These are phyloP conservation scores for Fraxinus baroniana DNA, from an alignment of 305 asterid genomes.

Conservation along the genomic window DNA sequence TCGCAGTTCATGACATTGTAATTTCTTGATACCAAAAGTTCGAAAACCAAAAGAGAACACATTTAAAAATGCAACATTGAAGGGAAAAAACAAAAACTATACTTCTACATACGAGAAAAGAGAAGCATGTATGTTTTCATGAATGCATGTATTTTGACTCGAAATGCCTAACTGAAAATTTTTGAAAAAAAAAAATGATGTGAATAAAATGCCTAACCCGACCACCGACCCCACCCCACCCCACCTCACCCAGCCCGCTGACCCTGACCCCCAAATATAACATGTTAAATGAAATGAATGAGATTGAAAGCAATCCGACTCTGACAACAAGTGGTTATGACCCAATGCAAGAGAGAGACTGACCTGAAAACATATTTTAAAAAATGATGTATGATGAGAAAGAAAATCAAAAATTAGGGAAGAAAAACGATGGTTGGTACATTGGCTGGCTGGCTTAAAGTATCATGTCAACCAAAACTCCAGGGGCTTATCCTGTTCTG, in stretches of 20 bases:
- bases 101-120: conserved; percentile 24
- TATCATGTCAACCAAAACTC: conserved; percentile 34
- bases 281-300: conserved; percentile 44
- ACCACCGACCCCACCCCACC: background rate
- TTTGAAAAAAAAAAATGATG: conserved; percentile 35
- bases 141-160: conserved; percentile 35
- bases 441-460: conserved; percentile 31
- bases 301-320: conserved; percentile 45
- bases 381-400: conserved; percentile 31
- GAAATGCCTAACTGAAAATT: conserved; percentile 37
- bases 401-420: conserved; percentile 16
- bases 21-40: conserved; percentile 27
- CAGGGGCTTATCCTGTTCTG: conserved; percentile 26
- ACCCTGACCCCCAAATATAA: conserved; percentile 32
- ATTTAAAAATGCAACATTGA: conserved; percentile 32
- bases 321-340: conserved; percentile 36
- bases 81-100: conserved; percentile 28
- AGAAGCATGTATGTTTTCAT: conserved; percentile 33
- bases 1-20: conserved; percentile 42
- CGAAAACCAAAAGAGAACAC: conserved; percentile 27
- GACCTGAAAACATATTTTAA: conserved; percentile 32
- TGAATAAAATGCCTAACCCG: conserved; percentile 39
- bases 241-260: background rate
- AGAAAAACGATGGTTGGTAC: conserved; percentile 26
- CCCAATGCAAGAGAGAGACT: conserved; percentile 55